These are phyloP conservation scores for Fusarium camptoceras DNA, from an alignment of 2,329 filamentous ascomycete species.

Conservation along the genomic window DNA sequence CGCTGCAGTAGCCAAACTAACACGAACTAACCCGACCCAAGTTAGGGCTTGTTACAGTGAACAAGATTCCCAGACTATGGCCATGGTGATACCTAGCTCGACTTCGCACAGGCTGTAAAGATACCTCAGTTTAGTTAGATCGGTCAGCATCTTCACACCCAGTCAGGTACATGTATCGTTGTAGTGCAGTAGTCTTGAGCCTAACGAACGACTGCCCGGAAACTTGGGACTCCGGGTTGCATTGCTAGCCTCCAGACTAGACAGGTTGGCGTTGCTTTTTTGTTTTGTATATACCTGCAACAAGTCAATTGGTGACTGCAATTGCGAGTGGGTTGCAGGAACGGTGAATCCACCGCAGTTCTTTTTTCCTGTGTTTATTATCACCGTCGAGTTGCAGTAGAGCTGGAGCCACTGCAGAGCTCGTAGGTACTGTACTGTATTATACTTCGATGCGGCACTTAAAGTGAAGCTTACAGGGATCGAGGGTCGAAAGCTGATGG, in stretches of 20 bases:
- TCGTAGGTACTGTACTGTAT: background rate
- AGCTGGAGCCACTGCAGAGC: background rate
- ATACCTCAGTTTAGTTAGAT: slow-evolving; percentile 6
- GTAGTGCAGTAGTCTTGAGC: slow-evolving; percentile 14
- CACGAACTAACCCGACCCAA: slow-evolving; percentile 14
- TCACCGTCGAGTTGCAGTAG: slow-evolving; percentile 4
- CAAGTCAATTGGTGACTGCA: background rate
- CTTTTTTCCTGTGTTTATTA: background rate
- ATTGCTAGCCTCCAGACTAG: slow-evolving; percentile 21
- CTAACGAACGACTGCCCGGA: slow-evolving; percentile 30
- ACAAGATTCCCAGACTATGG: background rate
- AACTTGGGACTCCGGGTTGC: slow-evolving; percentile 32
- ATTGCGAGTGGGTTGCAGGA: slow-evolving; percentile 17
- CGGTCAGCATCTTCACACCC: slow-evolving; percentile 19
- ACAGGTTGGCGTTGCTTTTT: slow-evolving; percentile 10
- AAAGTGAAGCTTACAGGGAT: slow-evolving; percentile 33
- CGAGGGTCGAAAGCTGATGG: slow-evolving; percentile 35
- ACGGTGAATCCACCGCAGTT: slow-evolving; percentile 23
- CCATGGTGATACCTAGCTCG: slow-evolving; percentile 10
- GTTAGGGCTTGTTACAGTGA: slow-evolving; percentile 14
- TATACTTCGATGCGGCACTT: background rate
- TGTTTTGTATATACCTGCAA: slow-evolving; percentile 10
- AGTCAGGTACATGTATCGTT: slow-evolving; percentile 29
- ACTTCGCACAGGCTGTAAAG: slow-evolving; percentile 3
- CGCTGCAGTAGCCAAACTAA: background rate